These are phyloP conservation scores for Coemansia nantahalensis DNA, from an alignment of 192 early-diverging fungal species.

Conservation along the genomic window DNA sequence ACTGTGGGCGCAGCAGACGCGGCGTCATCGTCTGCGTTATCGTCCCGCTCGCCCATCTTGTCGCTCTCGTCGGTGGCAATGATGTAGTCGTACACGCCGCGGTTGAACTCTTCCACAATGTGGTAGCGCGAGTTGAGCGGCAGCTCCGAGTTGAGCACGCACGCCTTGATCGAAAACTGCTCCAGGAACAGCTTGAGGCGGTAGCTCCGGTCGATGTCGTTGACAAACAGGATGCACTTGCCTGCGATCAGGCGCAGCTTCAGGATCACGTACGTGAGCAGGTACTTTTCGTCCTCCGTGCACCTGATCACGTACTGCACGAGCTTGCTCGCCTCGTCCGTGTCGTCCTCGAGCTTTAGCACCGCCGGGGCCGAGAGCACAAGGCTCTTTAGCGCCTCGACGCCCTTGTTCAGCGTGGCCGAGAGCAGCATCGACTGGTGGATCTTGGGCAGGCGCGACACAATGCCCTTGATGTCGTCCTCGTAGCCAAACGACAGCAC, in stretches of 20 bases:
- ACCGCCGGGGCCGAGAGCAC: constrained; percentile 85
- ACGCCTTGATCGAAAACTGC: constrained; percentile 90
- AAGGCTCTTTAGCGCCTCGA: constrained; percentile 80
- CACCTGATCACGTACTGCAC: constrained; percentile 77
- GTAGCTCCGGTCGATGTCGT: constrained; percentile 92
- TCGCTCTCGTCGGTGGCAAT: constrained; percentile 93
- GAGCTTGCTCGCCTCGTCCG: constrained; percentile 57
- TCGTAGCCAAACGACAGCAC: constrained; percentile 93
- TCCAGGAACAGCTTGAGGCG: constrained; percentile 91
- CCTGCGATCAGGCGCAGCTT: constrained; percentile 88
- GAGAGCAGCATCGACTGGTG: constrained; percentile 93
- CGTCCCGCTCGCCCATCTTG: constrained; percentile 62
- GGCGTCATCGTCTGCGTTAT: constrained; percentile 52
- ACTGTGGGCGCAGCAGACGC: no score
- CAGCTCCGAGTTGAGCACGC: constrained; percentile 93
- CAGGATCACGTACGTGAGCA: constrained; percentile 84
- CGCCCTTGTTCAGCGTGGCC: constrained; percentile 88
- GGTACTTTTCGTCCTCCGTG: constrained; percentile 82
- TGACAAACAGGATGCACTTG: constrained; percentile 95
- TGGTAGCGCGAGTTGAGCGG: constrained; percentile 90
- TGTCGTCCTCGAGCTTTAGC: constrained; percentile 79
- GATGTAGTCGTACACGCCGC: constrained; percentile 91
- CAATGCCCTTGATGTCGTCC: constrained; percentile 78
- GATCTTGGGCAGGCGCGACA: constrained; percentile 77
- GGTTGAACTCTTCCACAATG: constrained; percentile 96